A percentile compares a stretch with the other conserved stretches of the same genome.
Evolutionary conservation across 768 basidiomycete genomes (phyloP).

Genomic region (Hortiboletus campestris): DNA sequence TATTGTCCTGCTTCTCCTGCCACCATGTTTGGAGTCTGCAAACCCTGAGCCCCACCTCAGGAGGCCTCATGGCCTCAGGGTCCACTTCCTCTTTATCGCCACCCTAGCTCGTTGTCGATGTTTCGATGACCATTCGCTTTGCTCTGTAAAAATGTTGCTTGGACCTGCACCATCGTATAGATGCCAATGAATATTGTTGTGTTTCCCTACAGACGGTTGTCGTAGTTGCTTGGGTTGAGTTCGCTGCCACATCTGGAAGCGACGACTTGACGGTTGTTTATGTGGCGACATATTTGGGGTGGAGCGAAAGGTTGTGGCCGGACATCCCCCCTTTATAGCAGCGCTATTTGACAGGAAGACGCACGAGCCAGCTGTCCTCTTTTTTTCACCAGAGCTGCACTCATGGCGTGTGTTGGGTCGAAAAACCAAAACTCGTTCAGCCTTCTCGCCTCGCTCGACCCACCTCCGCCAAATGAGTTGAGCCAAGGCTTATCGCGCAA

Average conservation of each 20-base stretch:
- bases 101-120: background rate
- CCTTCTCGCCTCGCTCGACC: background rate
- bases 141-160: background rate
- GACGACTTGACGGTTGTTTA: slow-evolving; percentile 23
- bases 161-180: background rate
- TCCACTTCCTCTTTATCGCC: background rate
- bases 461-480: background rate
- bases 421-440: slow-evolving; percentile 6
- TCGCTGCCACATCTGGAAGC: background rate
- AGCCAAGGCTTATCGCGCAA: background rate
- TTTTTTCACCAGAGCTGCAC: slow-evolving; percentile 2
- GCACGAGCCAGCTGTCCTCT: no score
- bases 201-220: background rate
- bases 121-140: background rate
- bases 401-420: slow-evolving; percentile 1
- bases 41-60: slow-evolving; percentile 7
- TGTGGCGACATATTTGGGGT: slow-evolving; percentile 2
- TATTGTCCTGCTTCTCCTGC: no score
- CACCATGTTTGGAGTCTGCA: background rate
- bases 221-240: background rate
- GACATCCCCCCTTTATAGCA: background rate
- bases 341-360: background rate
- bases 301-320: background rate
- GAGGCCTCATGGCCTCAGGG: no score
- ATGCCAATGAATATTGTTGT: background rate